These are phyloP conservation scores for Sporothrix pseudoabietina DNA, from an alignment of 2,329 filamentous ascomycete species.

Conservation along the genomic window DNA sequence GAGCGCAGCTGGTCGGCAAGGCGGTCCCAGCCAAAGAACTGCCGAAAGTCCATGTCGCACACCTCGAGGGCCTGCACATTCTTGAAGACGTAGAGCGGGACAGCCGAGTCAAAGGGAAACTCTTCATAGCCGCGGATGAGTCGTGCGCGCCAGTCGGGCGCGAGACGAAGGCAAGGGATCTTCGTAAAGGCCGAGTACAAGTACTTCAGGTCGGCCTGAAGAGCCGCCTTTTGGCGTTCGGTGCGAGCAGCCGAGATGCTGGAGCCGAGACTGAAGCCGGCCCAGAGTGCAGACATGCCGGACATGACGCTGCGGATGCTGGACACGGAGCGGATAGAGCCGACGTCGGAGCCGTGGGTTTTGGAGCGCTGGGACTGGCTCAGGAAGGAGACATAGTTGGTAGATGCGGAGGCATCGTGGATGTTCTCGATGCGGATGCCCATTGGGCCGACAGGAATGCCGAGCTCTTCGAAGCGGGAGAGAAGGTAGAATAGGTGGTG, in stretches of 20 bases:
- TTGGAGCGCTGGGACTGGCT: constrained; percentile 79
- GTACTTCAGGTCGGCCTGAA: constrained; percentile 89
- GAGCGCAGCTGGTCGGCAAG: constrained; percentile 89
- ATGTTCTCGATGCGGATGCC: constrained; percentile 94
- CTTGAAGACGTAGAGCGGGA: constrained; percentile 96
- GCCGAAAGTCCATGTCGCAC: constrained; percentile 91
- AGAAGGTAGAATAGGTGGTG: constrained; percentile 97
- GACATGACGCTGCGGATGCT: constrained; percentile 98
- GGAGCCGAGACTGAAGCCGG: constrained; percentile 78
- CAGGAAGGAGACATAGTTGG: constrained; percentile 95
- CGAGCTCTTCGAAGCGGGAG: constrained; percentile 90
- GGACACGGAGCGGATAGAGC: constrained; percentile 92
- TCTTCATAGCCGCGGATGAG: constrained; percentile 94
- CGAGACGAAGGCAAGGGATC: constrained; percentile 85
- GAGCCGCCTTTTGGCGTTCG: constrained; percentile 84
- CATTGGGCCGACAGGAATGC: constrained; percentile 91
- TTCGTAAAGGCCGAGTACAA: constrained; percentile 98
- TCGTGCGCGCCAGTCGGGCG: constrained; percentile 89
- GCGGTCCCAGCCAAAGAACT: constrained; percentile 96
- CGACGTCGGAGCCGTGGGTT: constrained; percentile 77
- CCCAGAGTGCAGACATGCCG: constrained; percentile 91
- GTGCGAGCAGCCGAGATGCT: constrained; percentile 78
- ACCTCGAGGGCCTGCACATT: constrained; percentile 93
- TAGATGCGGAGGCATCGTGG: constrained; percentile 79
- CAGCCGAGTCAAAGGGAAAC: constrained; percentile 96